Percentiles rank a stretch among this genome's conserved stretches.
Evolutionary conservation across 2,329 filamentous ascomycete species (phyloP).

Genomic region (Fusarium lyarnte): DNA sequence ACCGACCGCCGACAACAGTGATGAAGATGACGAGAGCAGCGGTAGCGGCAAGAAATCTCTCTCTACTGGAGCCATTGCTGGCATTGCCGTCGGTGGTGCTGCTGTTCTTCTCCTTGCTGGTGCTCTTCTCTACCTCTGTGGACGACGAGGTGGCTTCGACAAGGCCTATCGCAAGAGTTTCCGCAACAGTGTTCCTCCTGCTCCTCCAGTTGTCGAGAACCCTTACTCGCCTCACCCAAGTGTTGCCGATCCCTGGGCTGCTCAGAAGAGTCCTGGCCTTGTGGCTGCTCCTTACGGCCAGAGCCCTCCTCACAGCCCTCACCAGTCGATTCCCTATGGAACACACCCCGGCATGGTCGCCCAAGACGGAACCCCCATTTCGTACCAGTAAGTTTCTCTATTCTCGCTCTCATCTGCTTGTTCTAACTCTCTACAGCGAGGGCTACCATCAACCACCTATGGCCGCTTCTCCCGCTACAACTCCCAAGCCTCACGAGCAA

Average conservation of each 20-base stretch:
- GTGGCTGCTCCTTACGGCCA: slow-evolving; percentile 46
- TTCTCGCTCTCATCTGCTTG: background rate
- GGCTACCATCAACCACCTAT: slow-evolving; percentile 22
- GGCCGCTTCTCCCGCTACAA: slow-evolving; percentile 19
- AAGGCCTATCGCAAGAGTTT: slow-evolving; percentile 45
- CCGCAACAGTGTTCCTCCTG: slow-evolving; percentile 17
- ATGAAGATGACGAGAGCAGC: background rate
- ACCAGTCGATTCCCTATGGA: slow-evolving; percentile 34
- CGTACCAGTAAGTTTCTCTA: slow-evolving; percentile 43
- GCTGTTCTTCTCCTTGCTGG: slow-evolving; percentile 56
- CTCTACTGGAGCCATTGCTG: slow-evolving; percentile 63
- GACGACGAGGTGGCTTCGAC: slow-evolving; percentile 48
- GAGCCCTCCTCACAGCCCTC: slow-evolving; percentile 48
- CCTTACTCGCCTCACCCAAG: slow-evolving; percentile 30
- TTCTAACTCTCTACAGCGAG: slow-evolving; percentile 19
- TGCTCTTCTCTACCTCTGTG: slow-evolving; percentile 59
- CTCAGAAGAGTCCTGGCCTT: slow-evolving; percentile 31
- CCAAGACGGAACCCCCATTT: slow-evolving; percentile 34
- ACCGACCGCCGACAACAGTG: slow-evolving; percentile 5
- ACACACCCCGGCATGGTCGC: slow-evolving; percentile 32
- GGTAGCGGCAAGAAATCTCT: slow-evolving; percentile 21
- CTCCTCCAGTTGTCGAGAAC: slow-evolving; percentile 28
- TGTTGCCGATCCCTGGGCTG: slow-evolving; percentile 30
- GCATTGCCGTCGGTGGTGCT: slow-evolving; percentile 64
- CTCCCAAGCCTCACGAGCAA: slow-evolving; percentile 34